These are phyloP conservation scores for Linum trigynum DNA, from an alignment of 345 rosid species.

Conservation along the genomic window DNA sequence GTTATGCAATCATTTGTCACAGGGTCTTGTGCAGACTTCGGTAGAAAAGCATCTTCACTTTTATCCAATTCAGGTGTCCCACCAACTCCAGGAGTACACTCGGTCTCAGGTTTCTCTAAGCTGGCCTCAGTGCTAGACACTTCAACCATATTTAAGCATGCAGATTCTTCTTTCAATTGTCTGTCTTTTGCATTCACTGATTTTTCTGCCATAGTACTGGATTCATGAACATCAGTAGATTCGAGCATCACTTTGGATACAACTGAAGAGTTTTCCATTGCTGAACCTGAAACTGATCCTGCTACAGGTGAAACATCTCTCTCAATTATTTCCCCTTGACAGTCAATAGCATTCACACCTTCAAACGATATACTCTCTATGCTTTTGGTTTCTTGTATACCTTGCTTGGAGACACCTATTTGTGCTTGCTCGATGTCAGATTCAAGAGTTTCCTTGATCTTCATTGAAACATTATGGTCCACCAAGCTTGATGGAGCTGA, in stretches of 20 bases:
- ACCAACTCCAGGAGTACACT: slow-evolving; percentile 20
- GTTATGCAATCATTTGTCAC: slow-evolving; percentile 11
- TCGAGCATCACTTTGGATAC: slow-evolving; percentile 14
- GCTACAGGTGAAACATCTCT: slow-evolving; percentile 7
- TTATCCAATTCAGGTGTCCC: slow-evolving; percentile 23
- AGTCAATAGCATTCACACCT: slow-evolving; percentile 14
- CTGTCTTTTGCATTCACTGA: slow-evolving; percentile 10
- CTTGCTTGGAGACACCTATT: background rate
- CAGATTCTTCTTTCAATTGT: slow-evolving; percentile 15
- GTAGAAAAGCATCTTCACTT: slow-evolving; percentile 24
- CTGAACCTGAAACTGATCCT: background rate
- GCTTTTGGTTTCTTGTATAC: background rate
- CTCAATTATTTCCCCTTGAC: slow-evolving; percentile 14
- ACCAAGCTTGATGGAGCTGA: background rate
- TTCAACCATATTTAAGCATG: slow-evolving; percentile 8
- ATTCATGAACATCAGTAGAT: slow-evolving; percentile 16
- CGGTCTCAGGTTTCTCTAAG: slow-evolving; percentile 30
- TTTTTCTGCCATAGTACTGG: slow-evolving; percentile 13
- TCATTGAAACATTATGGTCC: background rate
- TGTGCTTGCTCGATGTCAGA: background rate
- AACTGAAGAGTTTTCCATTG: slow-evolving; percentile 16
- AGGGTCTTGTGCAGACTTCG: slow-evolving; percentile 29
- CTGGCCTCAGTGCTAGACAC: slow-evolving; percentile 21
- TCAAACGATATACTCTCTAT: slow-evolving; percentile 2
- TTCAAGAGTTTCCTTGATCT: background rate